phyloP scores from a whole-genome alignment of 2,329 filamentous ascomycete species.

The Xylariales sp. region DNA sequence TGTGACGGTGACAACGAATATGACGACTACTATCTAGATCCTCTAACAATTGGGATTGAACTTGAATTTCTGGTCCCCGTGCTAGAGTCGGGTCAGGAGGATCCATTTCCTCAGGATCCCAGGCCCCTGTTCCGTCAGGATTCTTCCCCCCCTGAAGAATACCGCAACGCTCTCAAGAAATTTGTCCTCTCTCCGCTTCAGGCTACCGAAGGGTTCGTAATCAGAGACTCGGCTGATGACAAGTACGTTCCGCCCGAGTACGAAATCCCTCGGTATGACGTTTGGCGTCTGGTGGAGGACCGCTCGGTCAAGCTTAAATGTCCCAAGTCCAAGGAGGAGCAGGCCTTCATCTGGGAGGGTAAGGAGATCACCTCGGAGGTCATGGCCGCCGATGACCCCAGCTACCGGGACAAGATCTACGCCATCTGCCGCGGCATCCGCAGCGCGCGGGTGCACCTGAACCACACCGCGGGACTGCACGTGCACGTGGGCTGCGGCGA shows the following conservation, averaged over 20 bases:
- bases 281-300: slow-evolving; percentile 16
- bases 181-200: slow-evolving; percentile 6
- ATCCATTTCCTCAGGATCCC: neutral
- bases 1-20: too few relatives aligned
- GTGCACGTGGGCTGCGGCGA: slow-evolving; percentile 21
- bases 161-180: neutral
- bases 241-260: slow-evolving; percentile 11
- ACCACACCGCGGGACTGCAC: slow-evolving; percentile 15
- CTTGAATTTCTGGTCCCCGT: slow-evolving; percentile 18
- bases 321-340: neutral
- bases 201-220: slow-evolving; percentile 5
- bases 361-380: slow-evolving; percentile 18
- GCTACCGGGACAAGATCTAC: slow-evolving; percentile 9
- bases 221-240: slow-evolving; percentile 11
- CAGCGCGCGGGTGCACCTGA: slow-evolving; percentile 14
- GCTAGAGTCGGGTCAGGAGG: neutral
- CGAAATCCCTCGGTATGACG: slow-evolving; percentile 13
- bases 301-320: slow-evolving; percentile 5
- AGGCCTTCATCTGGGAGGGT: slow-evolving; percentile 11
- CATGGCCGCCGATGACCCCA: slow-evolving; percentile 9
- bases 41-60: slow-evolving; percentile 20
- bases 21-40: slow-evolving; percentile 12
- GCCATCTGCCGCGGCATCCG: slow-evolving; percentile 15
- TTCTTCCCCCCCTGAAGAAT: slow-evolving; percentile 10
- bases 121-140: neutral